These are phyloP conservation scores for Cutaneotrichosporon daszewskae DNA, from an alignment of 1,284 basidiomycete genomes.

Conservation along the genomic window DNA sequence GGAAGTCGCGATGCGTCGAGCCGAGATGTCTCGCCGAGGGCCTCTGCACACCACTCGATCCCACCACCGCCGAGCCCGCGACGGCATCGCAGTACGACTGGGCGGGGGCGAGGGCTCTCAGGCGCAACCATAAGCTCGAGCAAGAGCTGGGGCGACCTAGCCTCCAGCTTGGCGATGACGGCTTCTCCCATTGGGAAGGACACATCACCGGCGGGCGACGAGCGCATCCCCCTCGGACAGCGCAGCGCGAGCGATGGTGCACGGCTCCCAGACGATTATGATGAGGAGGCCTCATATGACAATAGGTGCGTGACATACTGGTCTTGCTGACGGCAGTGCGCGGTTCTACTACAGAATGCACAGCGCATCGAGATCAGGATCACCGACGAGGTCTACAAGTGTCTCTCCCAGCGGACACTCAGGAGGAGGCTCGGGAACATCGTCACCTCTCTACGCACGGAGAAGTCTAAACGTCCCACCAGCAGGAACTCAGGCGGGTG, in stretches of 20 bases:
- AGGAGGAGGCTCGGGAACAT: no score
- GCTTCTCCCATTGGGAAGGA: background rate
- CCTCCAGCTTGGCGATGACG: constrained; percentile 9
- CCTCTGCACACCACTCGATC: constrained; percentile 13
- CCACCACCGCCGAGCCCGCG: constrained; percentile 40
- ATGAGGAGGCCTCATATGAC: constrained; percentile 27
- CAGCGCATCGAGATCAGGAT: constrained; percentile 28
- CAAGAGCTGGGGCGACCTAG: constrained; percentile 37
- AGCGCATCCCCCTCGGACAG: background rate
- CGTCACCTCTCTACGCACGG: constrained; percentile 17
- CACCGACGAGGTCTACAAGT: constrained; percentile 30
- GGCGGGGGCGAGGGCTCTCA: constrained; percentile 29
- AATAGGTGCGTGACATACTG: constrained; percentile 30
- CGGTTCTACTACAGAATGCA: constrained; percentile 43
- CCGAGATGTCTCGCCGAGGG: no score
- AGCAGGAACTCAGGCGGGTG: constrained; percentile 12
- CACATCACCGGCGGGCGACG: background rate
- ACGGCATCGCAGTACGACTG: constrained; percentile 37
- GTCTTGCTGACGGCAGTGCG: constrained; percentile 27
- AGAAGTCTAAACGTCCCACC: constrained; percentile 24
- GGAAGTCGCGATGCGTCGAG: no score
- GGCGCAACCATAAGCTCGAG: constrained; percentile 20
- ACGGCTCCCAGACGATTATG: constrained; percentile 1
- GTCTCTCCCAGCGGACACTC: constrained; percentile 4
- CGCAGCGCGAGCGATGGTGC: constrained; percentile 1